Conservation (phyloP, 2,329 filamentous ascomycete species). For the Verticillium nubilum region DNA sequence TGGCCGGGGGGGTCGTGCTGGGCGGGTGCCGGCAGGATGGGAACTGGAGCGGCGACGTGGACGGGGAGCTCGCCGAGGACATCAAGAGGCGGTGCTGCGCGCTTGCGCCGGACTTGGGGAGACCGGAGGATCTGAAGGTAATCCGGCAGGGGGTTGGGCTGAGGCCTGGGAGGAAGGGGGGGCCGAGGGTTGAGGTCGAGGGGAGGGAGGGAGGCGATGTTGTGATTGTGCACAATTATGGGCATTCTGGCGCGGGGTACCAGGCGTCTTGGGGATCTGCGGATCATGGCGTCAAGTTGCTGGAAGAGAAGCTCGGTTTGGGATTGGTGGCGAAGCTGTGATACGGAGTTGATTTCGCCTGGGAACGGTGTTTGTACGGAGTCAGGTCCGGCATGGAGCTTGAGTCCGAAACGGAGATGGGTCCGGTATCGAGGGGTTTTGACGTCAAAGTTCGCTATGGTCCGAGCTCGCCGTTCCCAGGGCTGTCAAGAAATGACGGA, state of each 20-base stretch:
- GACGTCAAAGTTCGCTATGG: too few relatives aligned
- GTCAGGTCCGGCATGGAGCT: too few relatives aligned
- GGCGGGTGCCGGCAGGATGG: slow-evolving; percentile 25
- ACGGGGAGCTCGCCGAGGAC: slow-evolving; percentile 21
- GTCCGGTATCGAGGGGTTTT: too few relatives aligned
- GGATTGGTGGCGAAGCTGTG: neutral
- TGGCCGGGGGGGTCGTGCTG: slow-evolving; percentile 25
- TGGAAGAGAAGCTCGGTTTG: neutral
- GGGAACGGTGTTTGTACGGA: too few relatives aligned
- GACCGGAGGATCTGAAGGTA: slow-evolving; percentile 17
- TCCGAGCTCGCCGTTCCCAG: too few relatives aligned
- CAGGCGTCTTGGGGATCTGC: slow-evolving; percentile 55
- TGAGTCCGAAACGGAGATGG: too few relatives aligned
- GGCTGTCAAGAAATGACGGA: too few relatives aligned
- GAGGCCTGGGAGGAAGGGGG: slow-evolving; percentile 20
- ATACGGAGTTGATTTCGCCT: neutral
- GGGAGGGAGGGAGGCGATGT: neutral
- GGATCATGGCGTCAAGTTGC: slow-evolving; percentile 47
- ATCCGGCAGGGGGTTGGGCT: slow-evolving; percentile 26
- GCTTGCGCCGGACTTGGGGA: slow-evolving; percentile 25
- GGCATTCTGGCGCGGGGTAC: slow-evolving; percentile 20
- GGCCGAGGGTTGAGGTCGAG: slow-evolving; percentile 25
- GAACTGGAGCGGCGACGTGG: slow-evolving; percentile 23
- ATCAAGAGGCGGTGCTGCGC: slow-evolving; percentile 27
- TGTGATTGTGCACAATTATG: slow-evolving; percentile 22